Percentiles rank a stretch among this genome's conserved stretches.
Evolutionary conservation across 2,329 filamentous ascomycete genomes (phyloP).

Genomic region (Sporothrix inflata): DNA sequence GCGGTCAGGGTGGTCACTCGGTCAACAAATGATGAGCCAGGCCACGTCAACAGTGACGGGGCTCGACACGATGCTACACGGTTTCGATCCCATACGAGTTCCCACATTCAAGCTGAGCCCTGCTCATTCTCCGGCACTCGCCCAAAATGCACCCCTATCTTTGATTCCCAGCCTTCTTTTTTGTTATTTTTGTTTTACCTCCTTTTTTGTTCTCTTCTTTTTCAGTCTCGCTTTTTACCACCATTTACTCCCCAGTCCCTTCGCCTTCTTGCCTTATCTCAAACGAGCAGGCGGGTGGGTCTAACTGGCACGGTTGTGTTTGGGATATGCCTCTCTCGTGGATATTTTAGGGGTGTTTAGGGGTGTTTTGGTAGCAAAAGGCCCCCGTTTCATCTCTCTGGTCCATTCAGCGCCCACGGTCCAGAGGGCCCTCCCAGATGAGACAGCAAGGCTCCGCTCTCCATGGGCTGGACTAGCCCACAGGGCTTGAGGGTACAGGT

Average conservation of each 20-base stretch:
- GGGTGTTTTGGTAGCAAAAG: slow-evolving; percentile 21
- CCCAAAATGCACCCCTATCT: neutral
- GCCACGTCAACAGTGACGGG: slow-evolving; percentile 12
- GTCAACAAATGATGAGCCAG: slow-evolving; percentile 11
- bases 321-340: slow-evolving; percentile 27
- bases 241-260: neutral
- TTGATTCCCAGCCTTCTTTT: neutral
- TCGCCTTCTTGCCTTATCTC: slow-evolving; percentile 25
- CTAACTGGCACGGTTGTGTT: slow-evolving; percentile 32
- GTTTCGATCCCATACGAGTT: neutral
- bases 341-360: slow-evolving; percentile 5
- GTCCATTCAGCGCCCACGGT: slow-evolving; percentile 17
- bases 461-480: neutral
- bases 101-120: slow-evolving; percentile 5
- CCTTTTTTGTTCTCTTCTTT: neutral
- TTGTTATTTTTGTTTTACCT: neutral
- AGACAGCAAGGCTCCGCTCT: slow-evolving; percentile 27
- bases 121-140: neutral
- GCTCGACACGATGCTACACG: neutral
- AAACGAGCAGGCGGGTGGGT: slow-evolving; percentile 30
- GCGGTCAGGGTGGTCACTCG: neutral
- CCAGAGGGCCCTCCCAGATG: slow-evolving; percentile 19
- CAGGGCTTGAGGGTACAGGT: slow-evolving; percentile 7
- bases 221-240: neutral
- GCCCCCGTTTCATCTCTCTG: slow-evolving; percentile 25